Base-by-base conservation (phyloP, 2,329 filamentous ascomycete species). In the Colletotrichum tropicale region DNA sequence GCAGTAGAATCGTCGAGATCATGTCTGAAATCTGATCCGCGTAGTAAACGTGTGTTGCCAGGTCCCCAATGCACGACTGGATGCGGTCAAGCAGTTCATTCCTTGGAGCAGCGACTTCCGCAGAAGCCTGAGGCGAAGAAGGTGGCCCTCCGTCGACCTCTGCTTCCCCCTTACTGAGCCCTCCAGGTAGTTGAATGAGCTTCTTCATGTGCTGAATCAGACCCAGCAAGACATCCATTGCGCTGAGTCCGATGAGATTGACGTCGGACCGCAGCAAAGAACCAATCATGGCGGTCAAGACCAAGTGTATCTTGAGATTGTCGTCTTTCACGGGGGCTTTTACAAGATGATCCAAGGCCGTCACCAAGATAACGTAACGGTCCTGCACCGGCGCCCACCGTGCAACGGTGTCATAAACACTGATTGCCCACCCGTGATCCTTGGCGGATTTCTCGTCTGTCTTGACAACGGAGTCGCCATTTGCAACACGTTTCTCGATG, bases 11-110 rank as follows among this genome's bases (percentile, higher is more conserved):
- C 1, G 95, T 92, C 24, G 93, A 91, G 67, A 98, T 92, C 95
- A 98, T 98, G 84, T 99, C 97, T 2, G 94, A 93, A 71, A 98
- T 95, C 84, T 99, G 97, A 80, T 98, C 96, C 3, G 95, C 95
- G 83, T 99, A 99, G 87, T 99, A 99, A 36, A 98, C 93, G 81
- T 99, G 97, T 1, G 95, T 98, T 4, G 96, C 96, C 32, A 99
- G 88, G 82, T 96, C 92, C n/a, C 95, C 95, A 76, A 98, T 96
- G 84, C 95, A 98, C 79, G 91, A 89, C n/a, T 77, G 76, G 18
- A 98, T 89, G 36, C 93, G 91, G 38, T 88, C 84, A 32, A 98
- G 86, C 18, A 98, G 88, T 78, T 93, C 90, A 77, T 89, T 89
- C 66, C 93, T 90, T 72, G 93, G 90, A 8, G 88, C 83, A 32